phyloP scores from a whole-genome alignment of 768 basidiomycete genomes.

The Daedaleopsis nitida region DNA sequence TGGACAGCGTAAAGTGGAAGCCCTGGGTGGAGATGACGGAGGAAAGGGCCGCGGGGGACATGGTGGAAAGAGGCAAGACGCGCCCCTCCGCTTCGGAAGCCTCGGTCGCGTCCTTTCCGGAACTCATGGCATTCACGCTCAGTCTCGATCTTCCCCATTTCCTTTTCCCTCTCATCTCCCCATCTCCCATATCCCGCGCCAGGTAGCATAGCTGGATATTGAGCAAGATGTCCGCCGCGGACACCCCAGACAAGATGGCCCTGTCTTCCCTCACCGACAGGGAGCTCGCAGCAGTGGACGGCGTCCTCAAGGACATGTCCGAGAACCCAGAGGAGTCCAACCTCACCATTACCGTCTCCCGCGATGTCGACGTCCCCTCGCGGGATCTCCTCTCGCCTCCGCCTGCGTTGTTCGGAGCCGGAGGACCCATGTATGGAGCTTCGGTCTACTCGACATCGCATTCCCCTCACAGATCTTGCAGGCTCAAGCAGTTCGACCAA shows the following conservation, averaged over 20 bases:
- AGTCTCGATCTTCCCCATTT: no score
- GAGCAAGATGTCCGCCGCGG: constrained; percentile 21
- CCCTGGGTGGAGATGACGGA: constrained; percentile 22
- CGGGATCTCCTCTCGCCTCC: constrained; percentile 12
- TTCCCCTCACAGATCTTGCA: constrained; percentile 28
- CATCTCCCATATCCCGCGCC: not conserved
- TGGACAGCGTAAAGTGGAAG: constrained; percentile 29
- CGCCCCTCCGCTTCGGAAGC: not conserved
- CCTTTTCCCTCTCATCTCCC: constrained; percentile 1
- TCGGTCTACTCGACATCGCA: not conserved
- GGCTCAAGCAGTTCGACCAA: constrained; percentile 81
- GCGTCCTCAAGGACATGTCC: constrained; percentile 52
- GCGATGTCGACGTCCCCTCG: constrained; percentile 15
- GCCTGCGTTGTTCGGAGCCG: constrained; percentile 69
- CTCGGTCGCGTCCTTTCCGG: not conserved
- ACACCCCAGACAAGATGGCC: constrained; percentile 15
- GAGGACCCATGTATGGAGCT: constrained; percentile 61
- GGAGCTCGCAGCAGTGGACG: constrained; percentile 52
- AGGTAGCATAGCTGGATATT: not conserved
- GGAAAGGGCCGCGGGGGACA: constrained; percentile 14
- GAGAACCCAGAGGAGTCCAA: constrained; percentile 32
- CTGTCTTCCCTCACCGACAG: constrained; percentile 36
- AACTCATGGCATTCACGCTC: not conserved
- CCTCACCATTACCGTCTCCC: constrained; percentile 8
- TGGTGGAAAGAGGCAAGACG: constrained; percentile 10